phyloP scores from a whole-genome alignment of 768 basidiomycete genomes.

The Tephrocybe sp. region DNA sequence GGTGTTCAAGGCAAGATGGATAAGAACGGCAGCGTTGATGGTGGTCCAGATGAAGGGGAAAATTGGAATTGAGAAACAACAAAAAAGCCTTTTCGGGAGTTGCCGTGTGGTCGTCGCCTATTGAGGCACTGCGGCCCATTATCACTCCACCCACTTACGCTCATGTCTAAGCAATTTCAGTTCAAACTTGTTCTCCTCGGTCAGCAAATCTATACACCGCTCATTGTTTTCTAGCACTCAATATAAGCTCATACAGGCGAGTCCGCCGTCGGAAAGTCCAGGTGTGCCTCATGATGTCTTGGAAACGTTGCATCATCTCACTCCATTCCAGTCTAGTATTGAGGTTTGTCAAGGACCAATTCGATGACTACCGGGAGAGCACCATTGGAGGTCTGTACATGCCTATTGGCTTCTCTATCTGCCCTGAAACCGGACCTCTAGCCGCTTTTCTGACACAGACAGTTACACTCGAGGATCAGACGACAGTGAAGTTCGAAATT shows the following conservation, averaged over 20 bases:
- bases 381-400: conserved; percentile 76
- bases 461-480: conserved; percentile 84
- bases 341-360: conserved; percentile 95
- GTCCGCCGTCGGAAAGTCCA: conserved; percentile 97
- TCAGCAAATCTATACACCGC: conserved; percentile 32
- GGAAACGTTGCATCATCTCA: conserved; percentile 24
- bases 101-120: conserved; percentile 30
- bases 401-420: neutral
- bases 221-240: conserved; percentile 11
- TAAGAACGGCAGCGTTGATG: conserved; percentile 32
- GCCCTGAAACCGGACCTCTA: conserved; percentile 30
- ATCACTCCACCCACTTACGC: conserved; percentile 29
- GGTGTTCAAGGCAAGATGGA: conserved; percentile 13
- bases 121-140: conserved; percentile 25
- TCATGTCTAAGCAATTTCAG: conserved; percentile 91
- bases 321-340: conserved; percentile 73
- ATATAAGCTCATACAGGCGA: conserved; percentile 58
- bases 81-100: conserved; percentile 29
- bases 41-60: conserved; percentile 30
- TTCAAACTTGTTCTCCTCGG: conserved; percentile 98
- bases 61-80: neutral
- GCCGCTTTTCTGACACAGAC: conserved; percentile 99
- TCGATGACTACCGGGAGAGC: conserved; percentile 93
- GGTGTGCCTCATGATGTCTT: conserved; percentile 45
- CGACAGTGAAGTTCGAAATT: conserved; percentile 97